phyloP scores from a whole-genome alignment of 169 alveolate genomes.

The Plasmodium coatneyi region DNA sequence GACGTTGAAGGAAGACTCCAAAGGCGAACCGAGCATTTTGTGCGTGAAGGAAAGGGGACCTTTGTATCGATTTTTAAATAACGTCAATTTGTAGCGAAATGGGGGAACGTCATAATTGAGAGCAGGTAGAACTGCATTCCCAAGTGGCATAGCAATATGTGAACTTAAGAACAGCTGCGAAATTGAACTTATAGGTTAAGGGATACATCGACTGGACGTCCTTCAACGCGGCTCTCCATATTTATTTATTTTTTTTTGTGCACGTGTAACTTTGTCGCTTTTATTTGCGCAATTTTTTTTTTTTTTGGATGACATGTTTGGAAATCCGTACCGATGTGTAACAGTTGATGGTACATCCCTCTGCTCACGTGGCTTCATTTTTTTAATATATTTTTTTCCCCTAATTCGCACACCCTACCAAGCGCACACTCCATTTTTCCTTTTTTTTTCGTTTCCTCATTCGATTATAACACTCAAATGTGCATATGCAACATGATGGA shows the following conservation, averaged over 20 bases:
- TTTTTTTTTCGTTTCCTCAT: not conserved
- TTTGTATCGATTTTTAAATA: constrained; percentile 39
- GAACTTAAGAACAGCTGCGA: not conserved
- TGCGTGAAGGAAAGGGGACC: constrained; percentile 21
- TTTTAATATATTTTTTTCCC: not conserved
- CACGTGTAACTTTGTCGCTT: not conserved
- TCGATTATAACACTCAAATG: not conserved
- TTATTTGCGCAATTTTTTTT: not conserved
- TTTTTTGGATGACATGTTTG: not conserved
- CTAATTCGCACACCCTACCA: not conserved
- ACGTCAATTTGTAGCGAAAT: constrained; percentile 13
- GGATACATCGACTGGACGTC: not conserved
- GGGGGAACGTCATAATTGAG: not conserved
- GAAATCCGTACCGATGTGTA: not conserved
- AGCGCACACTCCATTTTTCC: not conserved
- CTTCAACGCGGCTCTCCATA: not conserved
- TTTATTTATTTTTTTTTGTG: not conserved
- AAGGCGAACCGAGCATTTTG: constrained; percentile 12
- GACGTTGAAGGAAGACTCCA: not conserved
- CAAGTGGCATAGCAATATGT: not conserved
- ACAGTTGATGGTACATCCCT: not conserved
- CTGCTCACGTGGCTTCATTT: not conserved
- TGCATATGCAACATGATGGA: not conserved
- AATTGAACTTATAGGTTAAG: not conserved
- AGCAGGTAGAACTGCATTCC: not conserved